A percentile compares a stretch with the other conserved stretches of the same genome.
phyloP scores from a whole-genome alignment of 768 basidiomycete species.

The Suillus placidus region DNA sequence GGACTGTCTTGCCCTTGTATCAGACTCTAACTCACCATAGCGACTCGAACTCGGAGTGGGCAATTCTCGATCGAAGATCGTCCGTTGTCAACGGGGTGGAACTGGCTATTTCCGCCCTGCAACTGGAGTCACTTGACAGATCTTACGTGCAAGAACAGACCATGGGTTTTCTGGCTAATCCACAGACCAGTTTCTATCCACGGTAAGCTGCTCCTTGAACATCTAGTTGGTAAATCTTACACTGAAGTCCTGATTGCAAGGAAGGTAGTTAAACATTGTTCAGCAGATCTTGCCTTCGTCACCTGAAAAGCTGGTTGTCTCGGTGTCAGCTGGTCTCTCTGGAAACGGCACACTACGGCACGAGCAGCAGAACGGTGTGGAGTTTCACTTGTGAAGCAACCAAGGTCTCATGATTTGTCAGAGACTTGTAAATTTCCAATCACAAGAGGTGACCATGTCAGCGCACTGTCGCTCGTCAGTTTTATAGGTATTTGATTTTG shows the following conservation, averaged over 20 bases:
- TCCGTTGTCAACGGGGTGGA: slow-evolving; percentile 7
- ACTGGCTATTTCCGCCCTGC: background rate
- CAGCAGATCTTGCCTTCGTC: background rate
- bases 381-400: background rate
- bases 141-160: background rate
- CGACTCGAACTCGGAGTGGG: slow-evolving; percentile 9
- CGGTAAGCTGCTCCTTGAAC: background rate
- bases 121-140: background rate
- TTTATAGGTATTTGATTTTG: background rate
- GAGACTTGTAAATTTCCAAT: slow-evolving; percentile 5
- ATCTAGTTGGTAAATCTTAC: background rate
- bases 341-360: slow-evolving; percentile 5
- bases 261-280: background rate
- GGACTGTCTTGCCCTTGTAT: slow-evolving; percentile 5
- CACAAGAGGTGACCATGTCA: background rate
- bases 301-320: background rate
- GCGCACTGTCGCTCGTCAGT: background rate
- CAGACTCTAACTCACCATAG: slow-evolving; percentile 14
- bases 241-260: too few relatives aligned
- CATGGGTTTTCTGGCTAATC: background rate
- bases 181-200: too few relatives aligned
- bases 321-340: slow-evolving; percentile 8
- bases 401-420: slow-evolving; percentile 1
- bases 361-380: background rate
- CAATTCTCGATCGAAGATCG: slow-evolving; percentile 13